A percentile compares a stretch with the other conserved stretches of the same genome.
phyloP scores from a whole-genome alignment of 495 filamentous ascomycete genomes.

The Chaetomium tenue region DNA sequence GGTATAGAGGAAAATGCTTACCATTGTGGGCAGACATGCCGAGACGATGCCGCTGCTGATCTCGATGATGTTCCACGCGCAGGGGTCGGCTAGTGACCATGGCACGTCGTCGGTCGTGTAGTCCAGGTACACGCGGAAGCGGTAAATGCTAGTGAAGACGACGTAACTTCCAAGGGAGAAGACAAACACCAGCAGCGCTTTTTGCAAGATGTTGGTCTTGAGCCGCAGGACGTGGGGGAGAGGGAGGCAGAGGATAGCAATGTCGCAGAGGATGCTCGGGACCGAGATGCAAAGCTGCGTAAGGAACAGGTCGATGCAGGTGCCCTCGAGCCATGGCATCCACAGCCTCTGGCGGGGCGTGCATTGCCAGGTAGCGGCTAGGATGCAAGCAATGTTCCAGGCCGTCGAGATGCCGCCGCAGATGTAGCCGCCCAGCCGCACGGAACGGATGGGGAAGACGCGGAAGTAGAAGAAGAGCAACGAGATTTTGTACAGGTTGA shows the following conservation, averaged over 20 bases:
- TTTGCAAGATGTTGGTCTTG: conserved; percentile 13
- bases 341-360: conserved; percentile 12
- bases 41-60: conserved; percentile 17
- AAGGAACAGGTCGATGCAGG: conserved; percentile 14
- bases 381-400: conserved; percentile 14
- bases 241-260: conserved; percentile 18
- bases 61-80: conserved; percentile 18
- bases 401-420: conserved; percentile 14
- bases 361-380: conserved; percentile 13
- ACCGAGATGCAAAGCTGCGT: conserved; percentile 18
- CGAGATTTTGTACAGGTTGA: conserved; percentile 16
- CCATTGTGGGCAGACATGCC: conserved; percentile 7
- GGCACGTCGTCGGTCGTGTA: conserved; percentile 17
- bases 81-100: conserved; percentile 8
- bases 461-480: conserved; percentile 17
- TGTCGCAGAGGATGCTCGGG: conserved; percentile 16
- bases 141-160: conserved; percentile 17
- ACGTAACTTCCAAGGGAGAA: conserved; percentile 13
- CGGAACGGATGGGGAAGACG: conserved; percentile 15
- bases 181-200: conserved; percentile 6
- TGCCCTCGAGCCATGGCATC: conserved; percentile 11
- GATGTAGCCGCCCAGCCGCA: conserved; percentile 17
- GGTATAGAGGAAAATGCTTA: neutral
- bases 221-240: conserved; percentile 16
- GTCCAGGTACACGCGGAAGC: conserved; percentile 5